These are phyloP conservation scores for Cyphellophora europaea DNA, from an alignment of 2,329 filamentous ascomycete genomes.

Conservation along the genomic window DNA sequence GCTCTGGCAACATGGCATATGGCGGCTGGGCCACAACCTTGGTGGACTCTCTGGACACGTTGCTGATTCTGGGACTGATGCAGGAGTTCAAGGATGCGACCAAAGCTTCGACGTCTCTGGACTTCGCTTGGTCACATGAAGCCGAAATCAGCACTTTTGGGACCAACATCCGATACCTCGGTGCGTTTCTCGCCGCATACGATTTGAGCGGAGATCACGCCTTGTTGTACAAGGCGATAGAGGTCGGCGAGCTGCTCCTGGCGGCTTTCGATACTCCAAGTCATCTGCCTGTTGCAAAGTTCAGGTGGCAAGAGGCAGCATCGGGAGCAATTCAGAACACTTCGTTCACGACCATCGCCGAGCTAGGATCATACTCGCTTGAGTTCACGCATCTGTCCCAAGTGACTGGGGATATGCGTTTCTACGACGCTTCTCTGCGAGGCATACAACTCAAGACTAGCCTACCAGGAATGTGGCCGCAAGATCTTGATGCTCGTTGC, in stretches of 20 bases:
- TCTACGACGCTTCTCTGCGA: slow-evolving; percentile 43
- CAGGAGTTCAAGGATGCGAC: slow-evolving; percentile 58
- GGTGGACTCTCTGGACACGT: slow-evolving; percentile 56
- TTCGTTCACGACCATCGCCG: slow-evolving; percentile 28
- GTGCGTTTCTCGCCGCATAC: slow-evolving; percentile 27
- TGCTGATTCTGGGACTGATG: slow-evolving; percentile 62
- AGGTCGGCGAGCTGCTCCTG: slow-evolving; percentile 35
- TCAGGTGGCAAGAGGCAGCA: slow-evolving; percentile 45
- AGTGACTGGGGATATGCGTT: slow-evolving; percentile 50
- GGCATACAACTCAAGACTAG: slow-evolving; percentile 22
- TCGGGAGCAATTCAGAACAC: slow-evolving; percentile 3
- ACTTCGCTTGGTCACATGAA: slow-evolving; percentile 47
- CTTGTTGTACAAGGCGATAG: slow-evolving; percentile 28
- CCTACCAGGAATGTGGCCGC: slow-evolving; percentile 29
- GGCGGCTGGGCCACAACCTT: slow-evolving; percentile 59
- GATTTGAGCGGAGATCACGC: slow-evolving; percentile 40
- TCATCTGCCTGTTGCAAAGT: slow-evolving; percentile 59
- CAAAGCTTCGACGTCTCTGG: slow-evolving; percentile 47
- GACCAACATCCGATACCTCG: slow-evolving; percentile 30
- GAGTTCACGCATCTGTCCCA: slow-evolving; percentile 59
- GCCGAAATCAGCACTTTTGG: slow-evolving; percentile 27
- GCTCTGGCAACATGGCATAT: slow-evolving; percentile 45
- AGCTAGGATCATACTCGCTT: slow-evolving; percentile 50
- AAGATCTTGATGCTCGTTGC: slow-evolving; percentile 31
- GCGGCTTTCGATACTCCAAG: slow-evolving; percentile 40